These are phyloP conservation scores for Picea engelmannii DNA, from an alignment of 83 land plant species.

Conservation along the genomic window DNA sequence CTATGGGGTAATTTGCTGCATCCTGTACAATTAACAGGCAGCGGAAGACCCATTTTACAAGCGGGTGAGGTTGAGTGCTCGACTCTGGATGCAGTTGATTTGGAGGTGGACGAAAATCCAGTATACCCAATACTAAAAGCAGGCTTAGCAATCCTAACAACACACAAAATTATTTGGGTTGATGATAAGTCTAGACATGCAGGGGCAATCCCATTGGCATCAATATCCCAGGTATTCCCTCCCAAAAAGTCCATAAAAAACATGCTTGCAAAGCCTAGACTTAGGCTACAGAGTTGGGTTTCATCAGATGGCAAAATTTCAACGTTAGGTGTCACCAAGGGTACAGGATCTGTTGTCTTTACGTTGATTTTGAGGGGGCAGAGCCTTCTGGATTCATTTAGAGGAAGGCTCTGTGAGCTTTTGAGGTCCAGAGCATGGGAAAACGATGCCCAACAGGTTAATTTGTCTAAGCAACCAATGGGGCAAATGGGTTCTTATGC, in stretches of 20 bases:
- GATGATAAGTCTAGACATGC: constrained; percentile 30
- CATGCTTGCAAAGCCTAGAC: constrained; percentile 69
- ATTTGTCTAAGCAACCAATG: constrained; percentile 16
- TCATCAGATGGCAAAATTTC: constrained; percentile 27
- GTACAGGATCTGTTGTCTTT: constrained; percentile 40
- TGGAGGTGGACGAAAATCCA: constrained; percentile 48
- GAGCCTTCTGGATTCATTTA: constrained; percentile 48
- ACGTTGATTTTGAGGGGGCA: constrained; percentile 66
- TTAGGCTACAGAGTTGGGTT: constrained; percentile 60
- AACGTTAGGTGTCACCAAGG: constrained; percentile 3
- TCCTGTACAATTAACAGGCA: constrained; percentile 37
- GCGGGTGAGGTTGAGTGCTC: constrained; percentile 75
- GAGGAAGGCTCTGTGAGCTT: constrained; percentile 49
- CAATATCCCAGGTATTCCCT: constrained; percentile 56
- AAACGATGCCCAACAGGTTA: neutral
- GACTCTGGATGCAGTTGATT: constrained; percentile 69
- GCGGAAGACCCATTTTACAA: constrained; percentile 62
- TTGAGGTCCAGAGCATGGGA: constrained; percentile 68
- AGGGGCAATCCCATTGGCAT: constrained; percentile 48
- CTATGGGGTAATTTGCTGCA: constrained; percentile 14
- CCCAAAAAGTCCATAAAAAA: constrained; percentile 58
- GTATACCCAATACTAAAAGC: constrained; percentile 40
- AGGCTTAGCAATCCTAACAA: constrained; percentile 71
- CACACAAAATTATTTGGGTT: constrained; percentile 74
- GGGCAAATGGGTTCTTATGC: neutral